Evolutionary conservation across 306 rosid species (phyloP).

Genomic region (Luffa acutangula): DNA sequence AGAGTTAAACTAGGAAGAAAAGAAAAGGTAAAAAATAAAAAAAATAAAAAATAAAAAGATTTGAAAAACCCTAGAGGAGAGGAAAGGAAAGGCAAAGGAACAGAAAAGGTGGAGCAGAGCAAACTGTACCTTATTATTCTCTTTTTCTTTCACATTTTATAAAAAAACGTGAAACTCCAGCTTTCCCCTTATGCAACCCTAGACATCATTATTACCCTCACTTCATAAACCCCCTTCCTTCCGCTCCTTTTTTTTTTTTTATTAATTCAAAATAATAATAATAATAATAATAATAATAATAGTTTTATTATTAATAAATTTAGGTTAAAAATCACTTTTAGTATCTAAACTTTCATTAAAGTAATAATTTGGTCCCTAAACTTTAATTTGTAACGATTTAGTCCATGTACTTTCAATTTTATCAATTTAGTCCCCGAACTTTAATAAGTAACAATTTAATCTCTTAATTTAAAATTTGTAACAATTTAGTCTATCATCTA

Average conservation of each 20-base stretch:
- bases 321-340: neutral
- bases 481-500: too few relatives aligned
- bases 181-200: neutral
- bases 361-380: too few relatives aligned
- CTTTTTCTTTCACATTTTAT: neutral
- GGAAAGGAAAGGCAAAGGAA: neutral
- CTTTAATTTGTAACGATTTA: too few relatives aligned
- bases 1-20: too few relatives aligned
- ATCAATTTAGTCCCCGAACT: too few relatives aligned
- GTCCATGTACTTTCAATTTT: too few relatives aligned
- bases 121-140: constrained; percentile 3
- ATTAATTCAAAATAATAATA: neutral
- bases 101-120: constrained; percentile 6
- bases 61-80: neutral
- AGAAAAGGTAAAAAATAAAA: neutral
- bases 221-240: neutral
- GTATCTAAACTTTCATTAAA: too few relatives aligned
- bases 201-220: constrained; percentile 2
- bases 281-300: too few relatives aligned
- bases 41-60: neutral
- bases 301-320: neutral
- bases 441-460: too few relatives aligned
- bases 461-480: too few relatives aligned
- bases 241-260: neutral
- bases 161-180: constrained; percentile 1